Base-by-base conservation (phyloP, 805 yeast genomes). In the Saturnispora ahearnii region DNA sequence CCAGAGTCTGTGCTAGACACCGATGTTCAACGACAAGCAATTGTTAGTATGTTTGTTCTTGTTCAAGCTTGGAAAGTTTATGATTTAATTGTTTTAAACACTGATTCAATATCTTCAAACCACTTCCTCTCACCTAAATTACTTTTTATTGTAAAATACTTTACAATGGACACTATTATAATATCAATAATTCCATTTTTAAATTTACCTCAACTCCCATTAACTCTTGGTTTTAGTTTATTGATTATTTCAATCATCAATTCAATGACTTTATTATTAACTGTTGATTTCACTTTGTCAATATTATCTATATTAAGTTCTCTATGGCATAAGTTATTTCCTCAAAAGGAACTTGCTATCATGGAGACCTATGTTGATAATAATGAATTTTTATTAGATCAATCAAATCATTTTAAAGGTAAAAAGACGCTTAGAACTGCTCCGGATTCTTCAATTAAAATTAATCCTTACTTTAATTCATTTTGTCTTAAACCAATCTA, bases 61-160 rank as follows among this genome's bases (percentile, higher is more conserved):
- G 72, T 91, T n/a, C 97, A 90, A 64, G 78, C 87, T n/a, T 85
- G 85, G 78, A 91, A 93, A 62, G 50, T 87, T 1, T 86, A 84
- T 57, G 95, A 87, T 61, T 65, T 86, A 40, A 66, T 82, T 32
- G 62, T 79, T 22, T 66, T 86, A 51, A 81, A 81, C 57, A 72
- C 77, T 26, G 75, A 72, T 15, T 38, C 44, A 1, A 38, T 18
- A n/a, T 11, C 26, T 15, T 28, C 34, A 29, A 21, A 18, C n/a
- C 36, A 55, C 5, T 44, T 63, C 2, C 44, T 53, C 33, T 40
- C 53, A 2, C 50, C 80, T 53, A 72, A 77, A 60, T 70, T 78
- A 66, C 71, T 74, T 18, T 87, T 85, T 61, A 68, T 86, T 21
- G 59, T 83, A 54, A 87, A 88, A 62, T 90, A 87, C 62, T 70